Conservation (phyloP, 2,329 filamentous ascomycete genomes). For the Cytospora piceicola region DNA sequence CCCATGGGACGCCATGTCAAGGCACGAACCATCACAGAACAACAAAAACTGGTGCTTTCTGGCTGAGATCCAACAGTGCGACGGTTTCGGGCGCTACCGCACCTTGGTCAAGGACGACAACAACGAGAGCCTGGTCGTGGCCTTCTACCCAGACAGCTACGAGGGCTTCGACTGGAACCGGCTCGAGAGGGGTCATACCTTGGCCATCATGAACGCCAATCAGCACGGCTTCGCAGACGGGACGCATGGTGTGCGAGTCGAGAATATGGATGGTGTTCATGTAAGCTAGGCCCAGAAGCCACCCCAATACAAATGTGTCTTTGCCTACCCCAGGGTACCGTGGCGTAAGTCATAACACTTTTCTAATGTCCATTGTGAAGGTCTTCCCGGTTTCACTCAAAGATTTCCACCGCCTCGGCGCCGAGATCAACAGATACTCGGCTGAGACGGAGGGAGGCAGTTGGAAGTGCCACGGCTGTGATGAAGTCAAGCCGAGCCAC, state of each 20-base stretch:
- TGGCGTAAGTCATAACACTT: background rate
- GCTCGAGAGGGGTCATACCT: slow-evolving; percentile 33
- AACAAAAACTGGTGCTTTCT: slow-evolving; percentile 47
- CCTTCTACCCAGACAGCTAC: slow-evolving; percentile 32
- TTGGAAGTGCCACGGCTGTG: slow-evolving; percentile 24
- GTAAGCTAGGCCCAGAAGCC: background rate
- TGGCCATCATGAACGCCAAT: slow-evolving; percentile 34
- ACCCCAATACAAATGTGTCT: too few species aligned
- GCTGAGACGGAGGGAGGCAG: background rate
- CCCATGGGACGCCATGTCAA: background rate
- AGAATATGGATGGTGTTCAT: slow-evolving; percentile 9
- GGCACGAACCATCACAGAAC: background rate
- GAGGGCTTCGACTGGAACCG: slow-evolving; percentile 30
- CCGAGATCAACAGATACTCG: background rate
- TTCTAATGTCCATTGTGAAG: background rate
- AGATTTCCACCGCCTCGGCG: background rate
- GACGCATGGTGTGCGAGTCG: slow-evolving; percentile 13
- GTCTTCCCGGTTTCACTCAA: slow-evolving; percentile 5
- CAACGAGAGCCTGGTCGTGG: slow-evolving; percentile 27
- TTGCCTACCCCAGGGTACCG: too few species aligned
- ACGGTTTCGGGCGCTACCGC: slow-evolving; percentile 29
- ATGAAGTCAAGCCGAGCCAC: background rate
- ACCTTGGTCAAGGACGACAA: slow-evolving; percentile 32
- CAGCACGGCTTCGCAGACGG: slow-evolving; percentile 29
- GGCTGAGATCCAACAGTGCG: slow-evolving; percentile 38